These are phyloP conservation scores for Fragaria vesca DNA, from an alignment of 306 rosid genomes.

Conservation along the genomic window DNA sequence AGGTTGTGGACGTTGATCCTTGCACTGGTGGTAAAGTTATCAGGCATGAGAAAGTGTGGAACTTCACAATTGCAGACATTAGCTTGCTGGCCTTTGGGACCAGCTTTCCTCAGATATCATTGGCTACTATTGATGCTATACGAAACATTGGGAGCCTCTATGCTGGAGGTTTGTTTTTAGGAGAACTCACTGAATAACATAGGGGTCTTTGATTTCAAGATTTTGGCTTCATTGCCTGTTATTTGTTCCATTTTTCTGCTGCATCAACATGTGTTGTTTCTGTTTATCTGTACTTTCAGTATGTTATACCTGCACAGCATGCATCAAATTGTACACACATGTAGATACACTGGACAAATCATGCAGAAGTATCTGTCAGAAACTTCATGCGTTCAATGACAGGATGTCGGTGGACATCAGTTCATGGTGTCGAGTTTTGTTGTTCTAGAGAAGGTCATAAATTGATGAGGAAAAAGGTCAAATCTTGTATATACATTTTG, in stretches of 20 bases:
- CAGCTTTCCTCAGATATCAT: conserved; percentile 96
- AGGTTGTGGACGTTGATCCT: conserved; percentile 67
- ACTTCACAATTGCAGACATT: conserved; percentile 91
- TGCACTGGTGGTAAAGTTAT: conserved; percentile 40
- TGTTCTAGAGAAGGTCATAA: neutral
- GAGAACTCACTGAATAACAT: conserved; percentile 11
- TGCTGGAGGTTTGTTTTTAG: conserved; percentile 82
- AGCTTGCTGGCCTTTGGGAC: conserved; percentile 93
- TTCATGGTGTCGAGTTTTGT: too few relatives aligned
- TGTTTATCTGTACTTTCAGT: neutral
- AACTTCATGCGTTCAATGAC: neutral
- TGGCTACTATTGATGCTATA: conserved; percentile 92
- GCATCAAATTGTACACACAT: neutral
- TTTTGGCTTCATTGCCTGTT: conserved; percentile 12
- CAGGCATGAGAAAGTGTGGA: conserved; percentile 81
- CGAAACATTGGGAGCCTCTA: conserved; percentile 66
- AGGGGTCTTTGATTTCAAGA: conserved; percentile 6
- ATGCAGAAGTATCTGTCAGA: neutral
- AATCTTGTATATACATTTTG: too few relatives aligned
- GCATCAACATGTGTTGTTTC: neutral
- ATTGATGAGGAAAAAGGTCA: neutral
- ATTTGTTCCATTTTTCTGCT: neutral
- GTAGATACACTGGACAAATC: neutral
- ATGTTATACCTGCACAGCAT: conserved; percentile 4
- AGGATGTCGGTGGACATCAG: neutral